phyloP scores from a whole-genome alignment of 2,329 filamentous ascomycete genomes.

The Cucurbitaria berberidis region DNA sequence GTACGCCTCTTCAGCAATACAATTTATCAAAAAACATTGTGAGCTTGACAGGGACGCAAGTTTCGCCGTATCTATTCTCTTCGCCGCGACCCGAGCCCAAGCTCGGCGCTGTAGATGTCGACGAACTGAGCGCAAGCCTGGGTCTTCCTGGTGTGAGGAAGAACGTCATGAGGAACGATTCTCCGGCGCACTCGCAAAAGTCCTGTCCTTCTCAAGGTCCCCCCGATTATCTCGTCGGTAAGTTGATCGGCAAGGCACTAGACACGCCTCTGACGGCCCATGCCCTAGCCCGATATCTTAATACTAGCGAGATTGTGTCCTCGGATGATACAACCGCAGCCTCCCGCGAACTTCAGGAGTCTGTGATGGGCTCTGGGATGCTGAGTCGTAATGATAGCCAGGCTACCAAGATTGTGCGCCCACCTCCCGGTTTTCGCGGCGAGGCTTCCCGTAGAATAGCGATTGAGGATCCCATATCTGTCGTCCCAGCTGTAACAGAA shows the following conservation, averaged over 20 bases:
- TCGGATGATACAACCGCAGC: neutral
- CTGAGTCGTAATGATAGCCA: neutral
- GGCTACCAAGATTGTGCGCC: conserved; percentile 8
- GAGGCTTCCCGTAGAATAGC: conserved; percentile 9
- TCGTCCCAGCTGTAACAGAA: neutral
- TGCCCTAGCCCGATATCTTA: conserved; percentile 22
- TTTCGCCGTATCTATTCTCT: neutral
- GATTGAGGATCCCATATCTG: conserved; percentile 2
- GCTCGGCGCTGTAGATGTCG: conserved; percentile 14
- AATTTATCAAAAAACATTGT: neutral
- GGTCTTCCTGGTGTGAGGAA: conserved; percentile 15
- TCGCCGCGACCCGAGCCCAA: neutral
- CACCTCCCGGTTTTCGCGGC: conserved; percentile 18
- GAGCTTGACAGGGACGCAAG: neutral
- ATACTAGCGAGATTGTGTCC: conserved; percentile 1
- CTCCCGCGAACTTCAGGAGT: neutral
- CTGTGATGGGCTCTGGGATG: neutral
- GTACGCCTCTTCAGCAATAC: neutral
- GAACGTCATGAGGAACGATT: neutral
- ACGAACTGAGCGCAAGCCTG: conserved; percentile 23
- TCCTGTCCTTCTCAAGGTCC: conserved; percentile 3
- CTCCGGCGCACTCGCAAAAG: conserved; percentile 2
- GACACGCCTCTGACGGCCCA: conserved; percentile 29
- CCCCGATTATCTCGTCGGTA: conserved; percentile 17
- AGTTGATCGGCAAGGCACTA: conserved; percentile 29